A percentile compares a stretch with the other conserved stretches of the same genome.
Evolutionary conservation across 2,329 filamentous ascomycete species (phyloP).

Genomic region (Colletotrichum paranaense): DNA sequence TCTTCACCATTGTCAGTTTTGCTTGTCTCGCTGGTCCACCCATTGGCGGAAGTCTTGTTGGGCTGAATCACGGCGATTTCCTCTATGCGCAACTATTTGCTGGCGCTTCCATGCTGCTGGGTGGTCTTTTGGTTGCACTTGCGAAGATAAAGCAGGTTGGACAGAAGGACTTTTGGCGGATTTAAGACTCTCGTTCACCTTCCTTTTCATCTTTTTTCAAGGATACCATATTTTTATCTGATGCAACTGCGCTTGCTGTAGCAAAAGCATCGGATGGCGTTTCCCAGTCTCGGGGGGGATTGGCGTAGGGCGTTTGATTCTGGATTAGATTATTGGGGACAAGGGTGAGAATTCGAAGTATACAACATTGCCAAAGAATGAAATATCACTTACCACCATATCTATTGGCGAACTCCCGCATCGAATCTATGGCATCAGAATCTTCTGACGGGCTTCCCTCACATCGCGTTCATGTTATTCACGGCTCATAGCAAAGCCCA

Average conservation of each 20-base stretch:
- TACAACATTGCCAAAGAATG: neutral
- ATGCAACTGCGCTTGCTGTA: neutral
- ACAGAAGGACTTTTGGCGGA: conserved; percentile 10
- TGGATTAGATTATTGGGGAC: neutral
- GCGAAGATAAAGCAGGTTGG: conserved; percentile 34
- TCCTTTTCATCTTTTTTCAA: neutral
- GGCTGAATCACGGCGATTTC: neutral
- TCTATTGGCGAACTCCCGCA: neutral
- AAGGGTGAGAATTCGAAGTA: neutral
- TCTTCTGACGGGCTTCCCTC: neutral
- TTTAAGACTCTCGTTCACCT: neutral
- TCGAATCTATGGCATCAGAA: neutral
- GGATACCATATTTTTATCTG: too few relatives aligned
- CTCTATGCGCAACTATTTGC: conserved; percentile 28
- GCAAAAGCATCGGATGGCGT: neutral
- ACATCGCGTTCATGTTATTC: neutral
- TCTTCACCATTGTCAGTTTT: conserved; percentile 51
- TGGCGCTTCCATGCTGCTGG: conserved; percentile 21
- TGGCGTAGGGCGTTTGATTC: neutral
- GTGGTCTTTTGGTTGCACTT: conserved; percentile 21
- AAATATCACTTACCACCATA: neutral
- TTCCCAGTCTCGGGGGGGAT: neutral
- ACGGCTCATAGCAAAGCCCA: neutral
- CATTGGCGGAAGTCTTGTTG: conserved; percentile 57
- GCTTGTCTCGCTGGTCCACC: conserved; percentile 52